phyloP scores from a whole-genome alignment of 768 basidiomycete genomes.

The Naganishia antarctica region DNA sequence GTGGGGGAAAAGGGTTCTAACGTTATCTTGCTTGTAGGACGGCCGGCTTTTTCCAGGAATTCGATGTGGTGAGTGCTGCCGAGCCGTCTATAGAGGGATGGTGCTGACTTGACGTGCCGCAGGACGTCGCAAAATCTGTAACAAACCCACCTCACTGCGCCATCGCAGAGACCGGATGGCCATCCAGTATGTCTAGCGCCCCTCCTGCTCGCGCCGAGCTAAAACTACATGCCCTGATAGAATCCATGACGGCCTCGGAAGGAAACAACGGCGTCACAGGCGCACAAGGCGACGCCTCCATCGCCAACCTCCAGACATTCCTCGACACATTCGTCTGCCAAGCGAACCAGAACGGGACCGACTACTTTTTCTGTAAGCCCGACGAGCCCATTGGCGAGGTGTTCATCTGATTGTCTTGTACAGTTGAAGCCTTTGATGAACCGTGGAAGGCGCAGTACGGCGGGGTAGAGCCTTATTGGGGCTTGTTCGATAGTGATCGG shows the following conservation, averaged over 20 bases:
- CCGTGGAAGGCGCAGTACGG: conserved; percentile 77
- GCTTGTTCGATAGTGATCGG: conserved; percentile 59
- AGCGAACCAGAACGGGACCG: conserved; percentile 72
- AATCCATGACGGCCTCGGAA: conserved; percentile 3
- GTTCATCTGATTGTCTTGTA: background rate
- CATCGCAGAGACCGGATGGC: conserved; percentile 80
- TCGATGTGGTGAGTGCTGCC: conserved; percentile 54
- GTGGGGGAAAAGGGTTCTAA: too few relatives aligned
- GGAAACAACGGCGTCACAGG: conserved; percentile 63
- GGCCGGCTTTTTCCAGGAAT: conserved; percentile 64
- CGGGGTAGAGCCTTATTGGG: conserved; percentile 73
- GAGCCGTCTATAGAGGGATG: background rate
- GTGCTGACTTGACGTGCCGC: background rate
- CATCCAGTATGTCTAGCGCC: conserved; percentile 33
- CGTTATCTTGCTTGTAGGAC: conserved; percentile 57
- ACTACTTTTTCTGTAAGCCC: conserved; percentile 65
- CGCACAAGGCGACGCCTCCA: conserved; percentile 55
- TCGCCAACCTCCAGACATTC: conserved; percentile 60
- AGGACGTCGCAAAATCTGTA: conserved; percentile 54
- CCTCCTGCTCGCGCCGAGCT: too few relatives aligned
- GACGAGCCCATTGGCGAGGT: too few relatives aligned
- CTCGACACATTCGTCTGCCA: conserved; percentile 80
- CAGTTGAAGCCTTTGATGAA: conserved; percentile 66
- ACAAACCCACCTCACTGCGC: conserved; percentile 74
- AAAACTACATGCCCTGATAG: too few relatives aligned